Evolutionary conservation across 2,329 filamentous ascomycete genomes (phyloP).

Genomic region (Neonectria neomacrospora): DNA sequence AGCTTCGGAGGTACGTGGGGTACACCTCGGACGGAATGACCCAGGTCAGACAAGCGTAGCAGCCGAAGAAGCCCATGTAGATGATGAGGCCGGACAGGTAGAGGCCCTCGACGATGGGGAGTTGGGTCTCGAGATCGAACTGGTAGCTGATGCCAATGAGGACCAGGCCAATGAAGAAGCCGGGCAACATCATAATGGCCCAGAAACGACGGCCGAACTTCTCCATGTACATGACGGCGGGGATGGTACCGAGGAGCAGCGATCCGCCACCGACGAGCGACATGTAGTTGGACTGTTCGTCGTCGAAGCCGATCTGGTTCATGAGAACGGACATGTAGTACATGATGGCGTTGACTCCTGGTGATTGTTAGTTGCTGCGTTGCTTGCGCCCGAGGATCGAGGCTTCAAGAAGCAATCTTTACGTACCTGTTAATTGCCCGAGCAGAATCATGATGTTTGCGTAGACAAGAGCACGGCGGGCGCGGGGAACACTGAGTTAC

Average conservation of each 20-base stretch:
- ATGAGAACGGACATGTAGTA: conserved; percentile 79
- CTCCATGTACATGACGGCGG: conserved; percentile 77
- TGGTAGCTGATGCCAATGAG: conserved; percentile 74
- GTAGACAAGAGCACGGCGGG: conserved; percentile 73
- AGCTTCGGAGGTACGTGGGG: conserved; percentile 76
- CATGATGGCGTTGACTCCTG: conserved; percentile 68
- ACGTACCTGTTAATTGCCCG: conserved; percentile 73
- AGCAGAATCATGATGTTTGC: conserved; percentile 77
- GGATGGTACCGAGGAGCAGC: conserved; percentile 74
- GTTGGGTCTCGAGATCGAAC: conserved; percentile 59
- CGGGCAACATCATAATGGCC: conserved; percentile 77
- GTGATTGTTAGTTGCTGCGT: neutral
- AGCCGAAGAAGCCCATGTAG: conserved; percentile 76
- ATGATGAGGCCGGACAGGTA: conserved; percentile 75
- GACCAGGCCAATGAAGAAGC: conserved; percentile 76
- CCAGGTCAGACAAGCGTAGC: conserved; percentile 73
- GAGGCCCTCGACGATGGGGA: conserved; percentile 63
- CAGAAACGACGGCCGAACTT: conserved; percentile 78
- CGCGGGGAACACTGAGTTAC: conserved; percentile 65
- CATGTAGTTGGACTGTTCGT: conserved; percentile 75
- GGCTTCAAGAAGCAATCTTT: too few species aligned
- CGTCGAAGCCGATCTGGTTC: conserved; percentile 73
- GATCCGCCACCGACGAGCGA: conserved; percentile 77
- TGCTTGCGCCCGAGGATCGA: neutral
- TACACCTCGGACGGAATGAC: conserved; percentile 76